These are phyloP conservation scores for Picochlorum sp. DNA, from an alignment of 139 green algal genomes.

Conservation along the genomic window DNA sequence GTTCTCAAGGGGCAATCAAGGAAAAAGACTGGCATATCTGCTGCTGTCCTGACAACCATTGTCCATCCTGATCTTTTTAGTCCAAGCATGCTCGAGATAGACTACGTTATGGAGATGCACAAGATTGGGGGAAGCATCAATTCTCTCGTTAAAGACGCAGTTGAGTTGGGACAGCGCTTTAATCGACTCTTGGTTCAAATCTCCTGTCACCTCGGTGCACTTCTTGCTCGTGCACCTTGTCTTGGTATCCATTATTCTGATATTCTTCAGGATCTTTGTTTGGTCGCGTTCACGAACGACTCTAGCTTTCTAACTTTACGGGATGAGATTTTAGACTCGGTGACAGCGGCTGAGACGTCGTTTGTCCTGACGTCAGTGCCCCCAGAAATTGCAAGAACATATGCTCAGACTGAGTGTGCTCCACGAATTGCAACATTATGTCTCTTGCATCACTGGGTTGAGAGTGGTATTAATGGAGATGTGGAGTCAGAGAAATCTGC, in stretches of 20 bases:
- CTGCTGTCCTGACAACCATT: neutral
- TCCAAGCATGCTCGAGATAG: neutral
- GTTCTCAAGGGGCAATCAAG: neutral
- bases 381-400: constrained; percentile 12
- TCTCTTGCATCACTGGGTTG: constrained; percentile 24
- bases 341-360: constrained; percentile 10
- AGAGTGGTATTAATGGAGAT: neutral
- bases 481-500: constrained; percentile 11
- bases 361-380: constrained; percentile 18
- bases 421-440: constrained; percentile 36
- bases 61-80: neutral
- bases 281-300: neutral
- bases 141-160: neutral
- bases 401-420: constrained; percentile 20
- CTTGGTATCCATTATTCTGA: neutral
- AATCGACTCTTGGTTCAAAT: neutral
- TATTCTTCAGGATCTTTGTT: neutral
- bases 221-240: neutral
- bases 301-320: neutral
- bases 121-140: neutral
- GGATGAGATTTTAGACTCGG: constrained; percentile 8
- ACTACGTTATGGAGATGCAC: neutral
- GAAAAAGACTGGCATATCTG: neutral
- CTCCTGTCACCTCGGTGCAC: neutral
- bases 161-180: neutral